phyloP scores from a whole-genome alignment of 2,329 filamentous ascomycete genomes.

The Colletotrichum kahawae region DNA sequence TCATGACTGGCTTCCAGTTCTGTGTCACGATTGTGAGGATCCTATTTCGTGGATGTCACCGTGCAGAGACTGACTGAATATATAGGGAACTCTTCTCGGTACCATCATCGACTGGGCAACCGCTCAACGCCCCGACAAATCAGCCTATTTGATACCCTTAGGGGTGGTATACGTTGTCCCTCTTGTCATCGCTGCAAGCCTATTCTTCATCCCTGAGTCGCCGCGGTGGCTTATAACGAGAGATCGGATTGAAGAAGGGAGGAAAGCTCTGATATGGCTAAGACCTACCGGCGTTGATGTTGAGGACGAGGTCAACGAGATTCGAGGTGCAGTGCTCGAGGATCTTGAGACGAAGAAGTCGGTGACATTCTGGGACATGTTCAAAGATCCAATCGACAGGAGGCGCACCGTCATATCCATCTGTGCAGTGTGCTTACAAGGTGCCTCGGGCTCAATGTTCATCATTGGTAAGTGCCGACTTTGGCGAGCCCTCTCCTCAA shows the following conservation, averaged over 20 bases:
- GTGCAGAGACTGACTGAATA: background rate
- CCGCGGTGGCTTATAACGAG: background rate
- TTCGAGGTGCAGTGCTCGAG: conserved; percentile 57
- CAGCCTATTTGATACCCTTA: background rate
- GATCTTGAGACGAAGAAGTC: conserved; percentile 55
- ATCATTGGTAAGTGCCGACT: background rate
- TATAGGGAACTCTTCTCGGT: background rate
- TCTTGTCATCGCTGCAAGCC: background rate
- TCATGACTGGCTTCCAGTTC: conserved; percentile 35
- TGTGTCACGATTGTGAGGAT: background rate
- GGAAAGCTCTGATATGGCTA: background rate
- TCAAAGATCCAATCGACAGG: conserved; percentile 36
- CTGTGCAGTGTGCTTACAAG: background rate
- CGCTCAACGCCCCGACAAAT: background rate
- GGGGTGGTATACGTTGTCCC: background rate
- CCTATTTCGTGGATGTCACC: accelerated
- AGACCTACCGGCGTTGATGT: conserved; percentile 11
- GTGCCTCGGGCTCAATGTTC: background rate
- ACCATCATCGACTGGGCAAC: background rate
- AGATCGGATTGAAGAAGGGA: background rate
- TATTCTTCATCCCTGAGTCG: background rate
- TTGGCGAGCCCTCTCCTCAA: accelerated
- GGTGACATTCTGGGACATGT: conserved; percentile 48
- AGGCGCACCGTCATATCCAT: background rate
- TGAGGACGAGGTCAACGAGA: conserved; percentile 24